phyloP scores from a whole-genome alignment of 179 eudicot species.

The Sideroxylon spinosum region DNA sequence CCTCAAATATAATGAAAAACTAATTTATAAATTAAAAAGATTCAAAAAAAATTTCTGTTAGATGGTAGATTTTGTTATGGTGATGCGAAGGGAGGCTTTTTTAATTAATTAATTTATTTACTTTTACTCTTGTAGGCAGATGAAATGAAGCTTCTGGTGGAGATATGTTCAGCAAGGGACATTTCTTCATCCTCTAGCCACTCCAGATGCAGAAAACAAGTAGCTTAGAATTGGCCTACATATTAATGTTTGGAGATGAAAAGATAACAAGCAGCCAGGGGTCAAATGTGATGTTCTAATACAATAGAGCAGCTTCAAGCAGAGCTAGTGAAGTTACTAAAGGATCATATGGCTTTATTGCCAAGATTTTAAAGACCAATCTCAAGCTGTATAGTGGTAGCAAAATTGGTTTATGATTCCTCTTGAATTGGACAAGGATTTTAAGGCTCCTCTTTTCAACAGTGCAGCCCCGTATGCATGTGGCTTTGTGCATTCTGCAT shows the following conservation, averaged over 20 bases:
- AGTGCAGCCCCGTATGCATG: too few relatives aligned
- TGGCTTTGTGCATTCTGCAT: too few relatives aligned
- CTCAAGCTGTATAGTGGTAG: too few relatives aligned
- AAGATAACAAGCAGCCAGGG: too few relatives aligned
- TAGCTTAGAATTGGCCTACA: too few relatives aligned
- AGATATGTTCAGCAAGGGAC: neutral
- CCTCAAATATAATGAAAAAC: neutral
- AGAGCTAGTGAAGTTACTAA: slow-evolving; percentile 1
- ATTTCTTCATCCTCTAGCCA: neutral
- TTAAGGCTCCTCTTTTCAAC: too few relatives aligned
- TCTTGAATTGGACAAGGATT: too few relatives aligned
- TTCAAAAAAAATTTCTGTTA: too few relatives aligned
- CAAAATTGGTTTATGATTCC: too few relatives aligned
- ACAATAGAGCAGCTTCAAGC: slow-evolving; percentile 1
- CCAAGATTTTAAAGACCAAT: neutral
- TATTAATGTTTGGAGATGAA: too few relatives aligned
- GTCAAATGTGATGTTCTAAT: neutral
- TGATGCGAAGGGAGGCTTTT: neutral
- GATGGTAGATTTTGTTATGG: neutral
- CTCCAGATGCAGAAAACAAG: neutral
- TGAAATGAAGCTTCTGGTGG: too few relatives aligned
- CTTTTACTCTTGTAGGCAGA: neutral
- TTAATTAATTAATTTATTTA: neutral
- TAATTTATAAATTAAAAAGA: too few relatives aligned
- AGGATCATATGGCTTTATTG: neutral